Conservation (phyloP, 2,329 filamentous ascomycete genomes). For the Chrysosporium keratinophilum region DNA sequence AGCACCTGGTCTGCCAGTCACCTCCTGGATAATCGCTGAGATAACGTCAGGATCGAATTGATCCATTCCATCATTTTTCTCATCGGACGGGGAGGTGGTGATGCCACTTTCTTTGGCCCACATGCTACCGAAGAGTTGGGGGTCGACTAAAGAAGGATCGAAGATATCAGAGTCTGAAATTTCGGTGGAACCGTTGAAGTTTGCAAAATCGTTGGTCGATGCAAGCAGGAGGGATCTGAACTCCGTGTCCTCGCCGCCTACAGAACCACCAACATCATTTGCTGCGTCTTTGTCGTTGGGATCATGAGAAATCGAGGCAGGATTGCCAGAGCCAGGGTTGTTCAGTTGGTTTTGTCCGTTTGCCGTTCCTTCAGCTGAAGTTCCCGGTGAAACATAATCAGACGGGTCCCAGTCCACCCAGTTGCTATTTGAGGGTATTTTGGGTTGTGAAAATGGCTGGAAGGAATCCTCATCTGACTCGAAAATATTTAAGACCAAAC, state of each 20-base stretch:
- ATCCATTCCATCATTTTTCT: conserved; percentile 11
- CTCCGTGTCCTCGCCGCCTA: conserved; percentile 1
- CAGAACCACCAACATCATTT: not conserved
- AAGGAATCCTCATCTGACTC: conserved; percentile 25
- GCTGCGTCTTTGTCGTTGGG: not conserved
- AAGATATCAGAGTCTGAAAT: conserved; percentile 21
- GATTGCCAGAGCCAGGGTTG: not conserved
- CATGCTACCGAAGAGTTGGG: conserved; percentile 18
- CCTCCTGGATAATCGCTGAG: conserved; percentile 14
- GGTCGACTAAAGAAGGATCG: conserved; percentile 27
- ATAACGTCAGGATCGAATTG: conserved; percentile 11
- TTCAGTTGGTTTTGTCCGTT: not conserved
- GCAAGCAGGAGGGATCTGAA: conserved; percentile 27
- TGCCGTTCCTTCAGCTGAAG: not conserved
- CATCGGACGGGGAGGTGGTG: conserved; percentile 6
- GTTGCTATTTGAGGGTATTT: conserved; percentile 20
- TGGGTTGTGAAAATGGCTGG: conserved; percentile 23
- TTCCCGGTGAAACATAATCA: conserved; percentile 27
- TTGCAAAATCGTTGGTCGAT: conserved; percentile 3
- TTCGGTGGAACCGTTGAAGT: conserved; percentile 8
- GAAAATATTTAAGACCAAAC: conserved; percentile 32
- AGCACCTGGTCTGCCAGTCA: conserved; percentile 1
- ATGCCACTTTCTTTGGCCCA: conserved; percentile 19
- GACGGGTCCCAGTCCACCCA: conserved; percentile 33
- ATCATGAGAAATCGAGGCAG: not conserved